These are phyloP conservation scores for Talaromyces thailandensis DNA, from an alignment of 495 filamentous ascomycete genomes.

Conservation along the genomic window DNA sequence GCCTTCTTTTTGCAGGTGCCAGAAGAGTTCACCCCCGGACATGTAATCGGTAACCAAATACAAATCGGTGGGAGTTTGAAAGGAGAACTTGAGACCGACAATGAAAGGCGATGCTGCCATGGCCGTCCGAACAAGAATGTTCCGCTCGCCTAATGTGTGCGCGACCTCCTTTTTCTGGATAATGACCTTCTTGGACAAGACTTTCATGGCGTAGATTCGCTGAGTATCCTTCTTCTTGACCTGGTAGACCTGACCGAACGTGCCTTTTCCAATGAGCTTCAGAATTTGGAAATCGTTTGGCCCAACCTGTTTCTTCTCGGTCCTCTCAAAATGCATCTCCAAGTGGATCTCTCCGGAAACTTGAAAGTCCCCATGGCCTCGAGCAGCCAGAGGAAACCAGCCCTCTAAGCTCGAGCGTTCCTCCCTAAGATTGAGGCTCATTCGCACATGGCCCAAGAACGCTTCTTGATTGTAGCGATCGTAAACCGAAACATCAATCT, in stretches of 20 bases:
- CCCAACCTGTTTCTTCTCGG: slow-evolving; percentile 87
- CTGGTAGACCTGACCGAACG: slow-evolving; percentile 99
- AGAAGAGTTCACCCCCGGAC: slow-evolving; percentile 97
- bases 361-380: slow-evolving; percentile 54
- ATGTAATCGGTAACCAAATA: slow-evolving; percentile 99
- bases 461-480: slow-evolving; percentile 78
- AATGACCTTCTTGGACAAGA: slow-evolving; percentile 97
- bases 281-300: slow-evolving; percentile 96
- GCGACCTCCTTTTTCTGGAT: slow-evolving; percentile 99
- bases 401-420: slow-evolving; percentile 64
- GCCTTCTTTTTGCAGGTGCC: slow-evolving; percentile 97
- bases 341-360: slow-evolving; percentile 90
- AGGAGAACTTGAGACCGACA: slow-evolving; percentile 96
- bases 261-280: slow-evolving; percentile 95
- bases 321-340: slow-evolving; percentile 75
- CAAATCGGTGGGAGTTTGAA: slow-evolving; percentile 93
- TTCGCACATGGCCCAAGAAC: slow-evolving; percentile 83
- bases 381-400: slow-evolving; percentile 73
- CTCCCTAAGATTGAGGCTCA: slow-evolving; percentile 57
- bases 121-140: slow-evolving; percentile 92
- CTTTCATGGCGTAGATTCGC: slow-evolving; percentile 98
- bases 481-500: slow-evolving; percentile 90
- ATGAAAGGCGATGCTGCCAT: slow-evolving; percentile 96
- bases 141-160: slow-evolving; percentile 92
- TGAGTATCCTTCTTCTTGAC: slow-evolving; percentile 97